Evolutionary conservation across 2,329 filamentous ascomycete genomes (phyloP), one percentile per base, ranked within the genome.

Genomic region (Colletotrichum aenigma): DNA sequence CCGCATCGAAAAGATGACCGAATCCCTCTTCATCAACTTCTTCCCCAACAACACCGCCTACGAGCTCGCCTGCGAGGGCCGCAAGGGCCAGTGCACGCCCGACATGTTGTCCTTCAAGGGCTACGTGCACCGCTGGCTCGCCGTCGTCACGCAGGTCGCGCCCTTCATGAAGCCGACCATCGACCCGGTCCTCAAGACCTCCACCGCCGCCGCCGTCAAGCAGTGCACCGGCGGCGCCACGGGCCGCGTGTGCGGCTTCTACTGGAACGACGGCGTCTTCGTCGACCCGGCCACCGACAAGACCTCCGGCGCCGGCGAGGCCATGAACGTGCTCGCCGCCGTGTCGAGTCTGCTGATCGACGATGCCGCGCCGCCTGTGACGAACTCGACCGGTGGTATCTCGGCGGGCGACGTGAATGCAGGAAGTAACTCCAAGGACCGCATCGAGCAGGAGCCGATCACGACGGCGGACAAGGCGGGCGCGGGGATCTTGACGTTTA

Each of bases 101-200:
- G 95, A 96, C 79, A 94, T 95, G 87, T 84, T 91, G 75, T 91
- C 91, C 3, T 96, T 94, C 89, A 95, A 95, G 84, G 93, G 93
- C 52, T 92, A 93, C 74, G 86, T 94, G 21, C 88, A 92, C 78
- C 89, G 92, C 55, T 94, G 93, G 91, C 86, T 95, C 78, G 87
- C 90, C 6, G 87, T 89, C 26, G 88, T 90, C 2, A 89, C 91
- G 3, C 88, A 93, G 78, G 72, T 95, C n/a, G 92, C 91, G 1
- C 93, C 94, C 0, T 88, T 88, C 61, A 92, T 90, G 1, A 83
- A 84, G 55, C 83, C 88, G 2, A 85, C 81, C 18, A 92, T 95
- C 78, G 84, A 90, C 72, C 88, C 91, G 1, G 88, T 91, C 36
- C 86, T 95, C 8, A 85, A 86, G 71, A 88, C 85, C 1, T 93